A percentile compares a stretch with the other conserved stretches of the same genome.
phyloP scores from a whole-genome alignment of 768 basidiomycete species.

The Boletus subcaerulescens region DNA sequence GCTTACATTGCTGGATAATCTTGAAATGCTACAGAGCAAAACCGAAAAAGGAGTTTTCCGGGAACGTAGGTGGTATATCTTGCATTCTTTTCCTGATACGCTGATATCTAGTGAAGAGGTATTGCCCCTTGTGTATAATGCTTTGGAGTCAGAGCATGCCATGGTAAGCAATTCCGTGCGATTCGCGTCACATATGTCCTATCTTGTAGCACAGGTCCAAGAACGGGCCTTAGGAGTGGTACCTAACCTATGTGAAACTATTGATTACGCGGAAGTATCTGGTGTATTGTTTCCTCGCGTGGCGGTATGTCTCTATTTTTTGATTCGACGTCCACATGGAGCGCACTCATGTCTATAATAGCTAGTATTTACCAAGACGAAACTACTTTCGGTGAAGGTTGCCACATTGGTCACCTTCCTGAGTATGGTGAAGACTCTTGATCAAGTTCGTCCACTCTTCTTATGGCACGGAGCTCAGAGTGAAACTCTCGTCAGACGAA shows the following conservation, averaged over 20 bases:
- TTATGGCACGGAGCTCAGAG: not conserved
- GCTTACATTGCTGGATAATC: constrained; percentile 88
- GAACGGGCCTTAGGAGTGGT: constrained; percentile 84
- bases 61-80: constrained; percentile 61
- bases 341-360: constrained; percentile 32
- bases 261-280: constrained; percentile 95
- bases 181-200: not conserved
- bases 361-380: constrained; percentile 92
- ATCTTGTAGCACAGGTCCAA: constrained; percentile 62
- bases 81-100: not conserved
- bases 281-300: constrained; percentile 87
- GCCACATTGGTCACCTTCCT: constrained; percentile 81
- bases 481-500: constrained; percentile 52
- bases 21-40: constrained; percentile 83
- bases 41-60: constrained; percentile 83
- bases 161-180: constrained; percentile 42
- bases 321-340: constrained; percentile 6
- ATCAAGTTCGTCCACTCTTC: constrained; percentile 54
- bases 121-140: constrained; percentile 93
- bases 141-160: constrained; percentile 93
- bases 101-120: constrained; percentile 58
- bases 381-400: constrained; percentile 88
- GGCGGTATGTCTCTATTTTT: constrained; percentile 54
- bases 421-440: constrained; percentile 84
- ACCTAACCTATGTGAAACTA: constrained; percentile 85